Percentiles rank a stretch among this genome's conserved stretches.
These are phyloP conservation scores for Apiosordaria backusii DNA, from an alignment of 495 filamentous ascomycete species.

Conservation along the genomic window DNA sequence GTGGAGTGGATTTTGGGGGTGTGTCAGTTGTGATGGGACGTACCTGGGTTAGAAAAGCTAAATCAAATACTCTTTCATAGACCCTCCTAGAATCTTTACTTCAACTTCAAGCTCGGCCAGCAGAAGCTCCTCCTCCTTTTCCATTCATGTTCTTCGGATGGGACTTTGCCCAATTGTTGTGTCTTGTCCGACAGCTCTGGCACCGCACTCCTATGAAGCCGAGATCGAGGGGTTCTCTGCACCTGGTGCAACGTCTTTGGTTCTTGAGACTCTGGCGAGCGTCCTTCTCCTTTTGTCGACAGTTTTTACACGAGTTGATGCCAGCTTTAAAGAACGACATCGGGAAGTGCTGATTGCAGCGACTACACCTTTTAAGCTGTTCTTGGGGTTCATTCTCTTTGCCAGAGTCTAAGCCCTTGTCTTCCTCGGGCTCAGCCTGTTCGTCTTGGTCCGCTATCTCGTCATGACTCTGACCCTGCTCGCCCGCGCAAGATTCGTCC, in stretches of 20 bases:
- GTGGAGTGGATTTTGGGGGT: slow-evolving; percentile 13
- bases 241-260: background rate
- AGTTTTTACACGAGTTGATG: background rate
- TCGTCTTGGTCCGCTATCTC: background rate
- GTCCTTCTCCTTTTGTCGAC: background rate
- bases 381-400: background rate
- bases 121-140: background rate
- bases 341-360: background rate
- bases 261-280: background rate
- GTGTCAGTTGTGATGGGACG: background rate
- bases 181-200: background rate
- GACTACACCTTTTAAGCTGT: background rate
- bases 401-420: background rate
- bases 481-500: background rate
- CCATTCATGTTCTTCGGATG: background rate
- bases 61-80: too few species aligned
- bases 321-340: background rate
- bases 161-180: background rate
- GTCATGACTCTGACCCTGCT: background rate
- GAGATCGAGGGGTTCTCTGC: background rate
- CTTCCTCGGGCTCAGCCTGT: too few species aligned
- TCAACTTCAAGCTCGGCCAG: background rate
- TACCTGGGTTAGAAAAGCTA: too few species aligned
- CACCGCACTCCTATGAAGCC: background rate
- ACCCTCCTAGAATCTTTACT: background rate